Evolutionary conservation across 176 grass and related monocot species (phyloP), one percentile per base, ranked within the genome.

Genomic region (Hyparrhenia diplandra): DNA sequence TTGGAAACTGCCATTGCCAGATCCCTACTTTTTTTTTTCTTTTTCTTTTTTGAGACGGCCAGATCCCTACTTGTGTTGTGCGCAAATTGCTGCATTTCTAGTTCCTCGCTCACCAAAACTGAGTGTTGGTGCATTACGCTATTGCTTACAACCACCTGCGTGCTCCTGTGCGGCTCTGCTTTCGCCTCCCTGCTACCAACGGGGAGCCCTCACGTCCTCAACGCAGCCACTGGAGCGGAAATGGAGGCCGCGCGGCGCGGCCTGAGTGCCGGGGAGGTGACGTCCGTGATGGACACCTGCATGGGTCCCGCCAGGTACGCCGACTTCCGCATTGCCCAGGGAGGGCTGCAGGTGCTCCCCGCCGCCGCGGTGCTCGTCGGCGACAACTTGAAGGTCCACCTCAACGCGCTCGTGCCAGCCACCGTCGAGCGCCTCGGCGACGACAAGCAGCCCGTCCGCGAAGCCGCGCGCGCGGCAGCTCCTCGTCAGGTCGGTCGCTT

Each of bases 261-360:
- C 39, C 88, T 98, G 58, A 73, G 81, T 52, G 30, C 85, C 6
- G 74, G 78, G 13, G 92, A 98, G 85, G 92, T 87, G 39, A 94
- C 95, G 9, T 69, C 86, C 21, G 88, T 98, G 8, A 92, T 98
- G 8, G 95, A 98, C 80, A 88, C 83, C 70, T 94, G 90, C 85
- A 65, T 93, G 77, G 95, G 93, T 98, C 95, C 93, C 86, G 62
- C 79, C 4, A 4, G 90, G 84, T 90, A 98, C 61, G 87, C 82
- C 78, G 94, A 94, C 87, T 98, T 98, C 88, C 92, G 95, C 39
- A 82, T 98, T 9, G 88, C 92, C 39, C 92, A 98, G 82, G 95
- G 95, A 4, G 95, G 88, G 13, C 90, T 98, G 34, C 92, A 98
- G 92, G 95, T 88, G 61, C 77, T 98, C 73, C 92, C 95, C 57